Conservation (phyloP, 306 rosid genomes). For the Malus fusca region DNA sequence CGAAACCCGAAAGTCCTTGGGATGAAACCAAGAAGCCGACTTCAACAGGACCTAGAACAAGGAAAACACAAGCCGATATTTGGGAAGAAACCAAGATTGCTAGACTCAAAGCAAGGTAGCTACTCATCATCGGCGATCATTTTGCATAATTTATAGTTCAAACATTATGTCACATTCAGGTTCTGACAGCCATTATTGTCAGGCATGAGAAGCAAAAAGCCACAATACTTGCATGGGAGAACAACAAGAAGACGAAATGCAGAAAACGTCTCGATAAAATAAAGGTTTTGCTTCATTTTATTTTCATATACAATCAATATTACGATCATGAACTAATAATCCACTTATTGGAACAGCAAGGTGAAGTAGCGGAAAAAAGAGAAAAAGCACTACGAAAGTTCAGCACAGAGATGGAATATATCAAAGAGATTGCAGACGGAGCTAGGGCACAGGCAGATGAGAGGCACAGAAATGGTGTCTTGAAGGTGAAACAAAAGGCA, state of each 20-base stretch:
- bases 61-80: slow-evolving; percentile 35
- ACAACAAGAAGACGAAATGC: slow-evolving; percentile 44
- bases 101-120: slow-evolving; percentile 50
- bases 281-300: slow-evolving; percentile 42
- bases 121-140: not conserved
- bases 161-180: not conserved
- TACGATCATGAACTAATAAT: not conserved
- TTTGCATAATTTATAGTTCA: not conserved
- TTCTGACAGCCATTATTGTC: slow-evolving; percentile 22
- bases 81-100: slow-evolving; percentile 64
- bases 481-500: slow-evolving; percentile 49
- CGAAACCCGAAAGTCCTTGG: slow-evolving; percentile 9
- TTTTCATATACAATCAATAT: not conserved
- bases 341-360: slow-evolving; percentile 28
- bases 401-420: slow-evolving; percentile 12
- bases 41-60: slow-evolving; percentile 13
- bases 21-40: slow-evolving; percentile 12
- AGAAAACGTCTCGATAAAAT: slow-evolving; percentile 18
- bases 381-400: slow-evolving; percentile 21
- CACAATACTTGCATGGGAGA: slow-evolving; percentile 60
- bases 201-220: slow-evolving; percentile 46
- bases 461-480: slow-evolving; percentile 29
- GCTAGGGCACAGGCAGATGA: slow-evolving; percentile 50
- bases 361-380: slow-evolving; percentile 30
- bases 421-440: slow-evolving; percentile 34